Percentiles rank a stretch among this genome's conserved stretches.
Conservation (phyloP, 495 filamentous ascomycete species). For the Aspergillus hancockii region DNA sequence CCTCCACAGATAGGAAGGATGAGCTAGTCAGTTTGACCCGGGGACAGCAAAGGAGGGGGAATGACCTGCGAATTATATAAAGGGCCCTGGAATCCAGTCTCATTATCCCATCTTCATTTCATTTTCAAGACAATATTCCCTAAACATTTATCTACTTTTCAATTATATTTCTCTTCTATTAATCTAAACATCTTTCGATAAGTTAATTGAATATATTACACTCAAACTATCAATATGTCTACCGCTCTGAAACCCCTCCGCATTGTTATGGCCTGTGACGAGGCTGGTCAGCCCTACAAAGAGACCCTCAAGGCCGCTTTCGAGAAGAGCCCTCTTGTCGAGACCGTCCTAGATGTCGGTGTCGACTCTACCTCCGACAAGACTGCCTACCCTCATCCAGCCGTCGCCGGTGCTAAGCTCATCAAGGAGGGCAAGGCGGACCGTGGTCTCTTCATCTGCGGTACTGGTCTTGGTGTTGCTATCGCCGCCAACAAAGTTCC, state of each 20-base stretch:
- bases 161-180: background rate
- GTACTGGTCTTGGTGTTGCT: conserved; percentile 82
- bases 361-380: conserved; percentile 68
- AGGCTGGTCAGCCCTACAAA: conserved; percentile 79
- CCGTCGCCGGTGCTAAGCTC: conserved; percentile 67
- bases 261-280: conserved; percentile 66
- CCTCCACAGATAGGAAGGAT: background rate
- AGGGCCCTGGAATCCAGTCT: background rate
- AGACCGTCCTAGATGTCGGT: conserved; percentile 67
- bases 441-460: conserved; percentile 83
- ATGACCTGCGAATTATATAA: background rate
- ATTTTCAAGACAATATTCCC: background rate
- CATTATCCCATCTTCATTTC: background rate
- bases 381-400: conserved; percentile 81
- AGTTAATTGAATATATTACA: conserved; percentile 7
- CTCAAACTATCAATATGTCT: conserved; percentile 31
- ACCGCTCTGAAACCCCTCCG: conserved; percentile 48
- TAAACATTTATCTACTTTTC: background rate
- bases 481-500: conserved; percentile 87
- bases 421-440: conserved; percentile 69
- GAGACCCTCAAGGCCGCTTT: conserved; percentile 74
- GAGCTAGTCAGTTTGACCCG: background rate
- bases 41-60: conserved; percentile 1
- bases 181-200: background rate
- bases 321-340: conserved; percentile 64